Evolutionary conservation across 805 yeast species (phyloP), one percentile per base, ranked within the genome.

Genomic region (Tetrapisispora pingtungensis): DNA sequence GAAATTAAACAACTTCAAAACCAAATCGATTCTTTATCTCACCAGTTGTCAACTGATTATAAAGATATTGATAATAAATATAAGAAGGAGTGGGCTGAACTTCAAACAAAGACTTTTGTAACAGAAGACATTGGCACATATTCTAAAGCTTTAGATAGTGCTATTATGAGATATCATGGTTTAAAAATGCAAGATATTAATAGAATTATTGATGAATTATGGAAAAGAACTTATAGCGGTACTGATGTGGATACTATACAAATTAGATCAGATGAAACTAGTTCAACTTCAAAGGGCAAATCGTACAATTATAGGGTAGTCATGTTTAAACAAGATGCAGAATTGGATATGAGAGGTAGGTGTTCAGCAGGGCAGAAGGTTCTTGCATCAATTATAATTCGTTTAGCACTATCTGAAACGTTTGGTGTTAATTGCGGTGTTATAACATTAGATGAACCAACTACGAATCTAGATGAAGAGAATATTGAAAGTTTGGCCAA

Each of bases 291-390:
- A 37, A 61, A 73, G 20, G 75, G 77, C 35, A 68, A 94, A 46
- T 77, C 93, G 1, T 90, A 89, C 61, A 89, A 90, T 59, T 90
- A 90, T 58, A 71, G 97, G 33, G 97, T 93, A 17, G 95, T 89
- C 19, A 93, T 93, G 98, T 80, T 80, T 47, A 93, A 93, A 60
- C 86, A 84, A 56, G 90, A 84, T 47, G 84, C 81, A 1, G 97
- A 93, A 61, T 68, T 93, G 40, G 99, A 93, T 59, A 93, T 93
- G 99, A 75, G 99, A 49, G 99, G 98, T 0, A 69, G 98, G 46
- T 93, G 99, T 61, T 86, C 96, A 1, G 97, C 98, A 0, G 99
- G 99, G 0, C 99, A 93, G 63, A 86, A 88, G 56, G 97, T 93
- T 4, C 65, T 93, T 38, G 96, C 97, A 0, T 82, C 94, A 33